Conservation (phyloP, 1,284 basidiomycete genomes). For the Farysia itapuensis region DNA sequence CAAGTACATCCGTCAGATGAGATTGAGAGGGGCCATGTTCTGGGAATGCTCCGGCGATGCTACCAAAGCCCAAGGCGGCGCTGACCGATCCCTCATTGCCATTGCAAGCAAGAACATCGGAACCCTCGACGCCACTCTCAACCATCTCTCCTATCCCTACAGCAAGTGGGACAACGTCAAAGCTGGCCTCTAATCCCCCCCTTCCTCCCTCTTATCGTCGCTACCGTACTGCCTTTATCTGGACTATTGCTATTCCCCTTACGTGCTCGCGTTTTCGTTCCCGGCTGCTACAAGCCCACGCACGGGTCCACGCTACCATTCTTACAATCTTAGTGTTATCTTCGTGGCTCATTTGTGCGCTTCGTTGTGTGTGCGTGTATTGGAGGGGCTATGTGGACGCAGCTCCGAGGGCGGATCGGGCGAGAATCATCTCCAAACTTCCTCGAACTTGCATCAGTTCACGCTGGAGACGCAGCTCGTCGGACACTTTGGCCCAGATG, state of each 20-base stretch:
- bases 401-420: constrained; percentile 41
- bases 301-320: no score
- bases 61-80: constrained; percentile 26
- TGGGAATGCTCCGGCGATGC: constrained; percentile 61
- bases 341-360: no score
- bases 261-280: no score
- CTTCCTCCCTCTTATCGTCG: neutral
- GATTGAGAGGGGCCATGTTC: constrained; percentile 77
- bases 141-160: constrained; percentile 68
- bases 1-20: constrained; percentile 71
- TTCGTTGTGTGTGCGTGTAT: no score
- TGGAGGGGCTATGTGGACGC: neutral
- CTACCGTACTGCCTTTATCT: no score
- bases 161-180: constrained; percentile 61
- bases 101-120: constrained; percentile 32
- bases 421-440: constrained; percentile 86
- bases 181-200: neutral
- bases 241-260: no score
- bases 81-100: constrained; percentile 31
- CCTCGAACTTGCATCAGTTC: constrained; percentile 82
- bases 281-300: no score
- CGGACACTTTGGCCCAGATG: constrained; percentile 77
- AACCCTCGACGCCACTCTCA: constrained; percentile 64
- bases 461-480: constrained; percentile 86
- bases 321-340: no score